Evolutionary conservation across 208 protist species (phyloP).

Genomic region (Crithidia mellificae): DNA sequence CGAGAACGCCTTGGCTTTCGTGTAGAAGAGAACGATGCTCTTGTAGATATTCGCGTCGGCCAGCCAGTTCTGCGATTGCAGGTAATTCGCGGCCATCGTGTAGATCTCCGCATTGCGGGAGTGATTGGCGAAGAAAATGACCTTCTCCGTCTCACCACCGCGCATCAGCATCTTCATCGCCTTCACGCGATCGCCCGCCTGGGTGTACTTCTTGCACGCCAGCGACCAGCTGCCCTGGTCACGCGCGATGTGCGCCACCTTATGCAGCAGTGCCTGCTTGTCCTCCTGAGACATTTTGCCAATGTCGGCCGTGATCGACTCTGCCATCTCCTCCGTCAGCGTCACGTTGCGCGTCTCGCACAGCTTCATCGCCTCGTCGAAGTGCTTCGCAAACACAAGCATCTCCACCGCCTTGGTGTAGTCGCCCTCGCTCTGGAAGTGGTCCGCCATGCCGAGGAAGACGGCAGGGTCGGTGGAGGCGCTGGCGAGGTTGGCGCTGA

Average conservation of each 20-base stretch:
- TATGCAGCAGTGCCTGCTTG: conserved; percentile 51
- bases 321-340: conserved; percentile 93
- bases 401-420: conserved; percentile 93
- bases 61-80: conserved; percentile 95
- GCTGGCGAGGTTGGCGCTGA: conserved; percentile 89
- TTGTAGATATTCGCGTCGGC: conserved; percentile 94
- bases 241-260: conserved; percentile 85
- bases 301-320: conserved; percentile 81
- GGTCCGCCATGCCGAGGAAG: conserved; percentile 91
- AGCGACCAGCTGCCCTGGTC: conserved; percentile 91
- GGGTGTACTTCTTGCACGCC: conserved; percentile 94
- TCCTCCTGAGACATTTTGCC: conserved; percentile 58
- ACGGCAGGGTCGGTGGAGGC: conserved; percentile 78
- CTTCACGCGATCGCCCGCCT: conserved; percentile 95
- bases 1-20: conserved; percentile 93
- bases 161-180: conserved; percentile 97
- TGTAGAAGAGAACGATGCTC: conserved; percentile 96
- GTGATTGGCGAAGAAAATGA: conserved; percentile 97
- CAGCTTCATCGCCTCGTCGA: conserved; percentile 83
- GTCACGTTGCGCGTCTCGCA: conserved; percentile 80
- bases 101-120: conserved; percentile 94
- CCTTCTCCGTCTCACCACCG: conserved; percentile 95
- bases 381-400: conserved; percentile 90
- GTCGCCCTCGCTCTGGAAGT: conserved; percentile 87
- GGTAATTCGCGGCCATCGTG: conserved; percentile 95